Evolutionary conservation across 768 basidiomycete species (phyloP), one percentile per base, ranked within the genome.

Genomic region (Mycena polygramma): DNA sequence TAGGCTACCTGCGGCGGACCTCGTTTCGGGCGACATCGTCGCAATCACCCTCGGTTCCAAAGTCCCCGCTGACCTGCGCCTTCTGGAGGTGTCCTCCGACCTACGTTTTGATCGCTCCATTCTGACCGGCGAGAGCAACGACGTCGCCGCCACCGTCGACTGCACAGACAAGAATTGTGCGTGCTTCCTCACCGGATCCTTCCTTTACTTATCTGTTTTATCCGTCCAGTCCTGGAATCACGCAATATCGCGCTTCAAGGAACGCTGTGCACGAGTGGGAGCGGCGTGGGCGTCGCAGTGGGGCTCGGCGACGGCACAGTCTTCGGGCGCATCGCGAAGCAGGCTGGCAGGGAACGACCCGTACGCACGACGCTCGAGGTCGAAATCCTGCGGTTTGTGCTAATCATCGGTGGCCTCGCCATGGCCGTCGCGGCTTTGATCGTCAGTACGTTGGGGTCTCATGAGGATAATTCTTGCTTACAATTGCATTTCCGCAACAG

Each of bases 11-110:
- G 90, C 90, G 13, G 86, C 88, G 66, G 85, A 90, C 51, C 86
- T 92, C 46, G 89, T 93, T 9, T 87, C 88, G 0, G 92, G 92
- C 17, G 92, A 94, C 74, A 77, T 94, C 36, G 86, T 92, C 61
- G 81, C 83, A 1, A 86, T 93, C 74, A 80, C 80, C 30, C 86
- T 92, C 65, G 92, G 92, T 30, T 88, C 90, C 74, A 89, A 91
- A 19, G 86, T 93, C 2, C 92, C 92, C 0, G 92, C 92, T 6
- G 92, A 94, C 74, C 67, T 93, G 19, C 86, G 89, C 57, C 81
- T 94, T n/a, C 84, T 92, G 43, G 82, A 89, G 6, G 85, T 84
- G 26, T 87, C 86, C 24, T 79, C 85, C 4, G 91, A 92, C 74
- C 78, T 91, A 46, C 84, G 84, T 64, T 88, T 91, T 55, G 91